Percentiles rank a stretch among this genome's conserved stretches.
These are phyloP conservation scores for Nicotiana obtusifolia DNA, from an alignment of 257 asterid species.

Conservation along the genomic window DNA sequence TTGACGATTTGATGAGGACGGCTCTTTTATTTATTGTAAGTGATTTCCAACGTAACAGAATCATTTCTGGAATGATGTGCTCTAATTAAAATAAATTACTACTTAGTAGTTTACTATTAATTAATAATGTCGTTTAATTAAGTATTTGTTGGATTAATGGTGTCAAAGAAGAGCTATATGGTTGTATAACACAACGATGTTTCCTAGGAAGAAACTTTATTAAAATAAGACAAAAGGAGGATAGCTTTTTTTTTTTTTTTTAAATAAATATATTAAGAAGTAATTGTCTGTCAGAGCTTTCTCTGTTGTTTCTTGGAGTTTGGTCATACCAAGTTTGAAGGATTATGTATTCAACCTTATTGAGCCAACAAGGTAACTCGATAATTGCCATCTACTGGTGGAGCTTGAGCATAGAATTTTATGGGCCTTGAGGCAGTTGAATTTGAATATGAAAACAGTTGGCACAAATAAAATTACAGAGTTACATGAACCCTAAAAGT, in stretches of 20 bases:
- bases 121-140: not conserved
- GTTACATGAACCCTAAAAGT: too few species aligned
- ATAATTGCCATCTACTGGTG: too few species aligned
- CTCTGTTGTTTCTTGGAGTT: not conserved
- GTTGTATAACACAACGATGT: not conserved
- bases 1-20: not conserved
- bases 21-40: not conserved
- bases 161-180: not conserved
- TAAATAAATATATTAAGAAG: too few species aligned
- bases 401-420: too few species aligned
- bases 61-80: not conserved
- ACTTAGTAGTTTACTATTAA: too few species aligned
- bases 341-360: not conserved
- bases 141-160: not conserved
- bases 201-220: not conserved
- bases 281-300: not conserved
- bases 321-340: not conserved
- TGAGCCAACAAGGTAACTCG: too few species aligned
- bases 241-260: not conserved
- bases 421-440: too few species aligned
- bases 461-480: too few species aligned
- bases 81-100: not conserved
- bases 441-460: too few species aligned
- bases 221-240: not conserved
- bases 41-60: not conserved